Base-by-base conservation (phyloP, 2,329 filamentous ascomycete species). In the Hypoxylon sp. region DNA sequence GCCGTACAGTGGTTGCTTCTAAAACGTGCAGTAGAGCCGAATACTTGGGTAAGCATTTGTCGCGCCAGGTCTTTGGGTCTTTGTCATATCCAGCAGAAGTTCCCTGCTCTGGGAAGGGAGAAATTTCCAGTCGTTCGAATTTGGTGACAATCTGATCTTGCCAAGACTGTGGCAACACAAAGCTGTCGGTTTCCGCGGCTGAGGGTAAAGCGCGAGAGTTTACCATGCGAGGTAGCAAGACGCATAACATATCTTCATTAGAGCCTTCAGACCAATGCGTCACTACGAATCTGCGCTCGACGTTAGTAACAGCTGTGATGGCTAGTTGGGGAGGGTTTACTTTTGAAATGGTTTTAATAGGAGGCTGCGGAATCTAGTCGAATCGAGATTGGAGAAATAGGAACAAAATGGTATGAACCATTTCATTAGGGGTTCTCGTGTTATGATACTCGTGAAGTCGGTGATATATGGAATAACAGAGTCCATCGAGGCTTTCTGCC, bases 351-450 rank as follows among this genome's bases (percentile, higher is more conserved):
- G 89, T 37, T 88, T 89, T 6, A 94, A 82, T 30, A 97, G 84
- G n/a, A 97, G 81, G 67, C 87, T 89, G 56, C 88, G 86, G 73
- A 98, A 99, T 39, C 91, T 86, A 55, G 89, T 86, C 1, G 84
- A 75, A 47, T 93, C 89, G 34, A 96, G 81, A 56, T 92, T 86
- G 0, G 92, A 89, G 69, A 95, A 89, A 54, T 92, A 89, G 13
- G 90, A 89, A 77, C 93, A 97, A 76, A 98, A 97, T 0, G 89
- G 85, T 44, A 98, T 84, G 75, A 97, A 98, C 81, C 89, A 90
- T 53, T 79, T 79, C 72, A 89, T 86, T 71, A 94, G 84, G 0
- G 84, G 84, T 46, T 90, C 87, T 53, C 85, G 85, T 3, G 86
- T 88, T 49, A 97, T 79, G 3, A 81, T 80, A 32, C 89, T 87